phyloP scores from a whole-genome alignment of 192 early-diverging fungal species.

The Mycoemilia scoparia region DNA sequence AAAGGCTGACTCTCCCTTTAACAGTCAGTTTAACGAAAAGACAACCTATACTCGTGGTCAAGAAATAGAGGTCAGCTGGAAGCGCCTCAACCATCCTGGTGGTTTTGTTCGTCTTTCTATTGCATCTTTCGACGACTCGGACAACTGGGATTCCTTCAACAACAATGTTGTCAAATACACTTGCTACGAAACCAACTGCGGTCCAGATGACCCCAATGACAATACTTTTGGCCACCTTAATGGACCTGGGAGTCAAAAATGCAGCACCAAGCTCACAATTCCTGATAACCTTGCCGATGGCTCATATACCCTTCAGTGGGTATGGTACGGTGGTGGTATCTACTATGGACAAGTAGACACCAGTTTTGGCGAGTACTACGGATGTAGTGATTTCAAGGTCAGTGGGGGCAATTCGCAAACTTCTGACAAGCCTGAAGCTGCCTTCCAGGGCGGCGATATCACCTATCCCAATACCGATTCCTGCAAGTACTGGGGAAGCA shows the following conservation, averaged over 20 bases:
- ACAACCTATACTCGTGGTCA: conserved; percentile 34
- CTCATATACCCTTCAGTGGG: conserved; percentile 36
- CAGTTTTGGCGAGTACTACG: conserved; percentile 42
- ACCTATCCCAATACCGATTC: conserved; percentile 31
- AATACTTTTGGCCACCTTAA: conserved; percentile 28
- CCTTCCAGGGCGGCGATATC: conserved; percentile 32
- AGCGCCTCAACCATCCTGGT: conserved; percentile 39
- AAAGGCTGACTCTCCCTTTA: conserved; percentile 28
- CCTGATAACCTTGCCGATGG: conserved; percentile 34
- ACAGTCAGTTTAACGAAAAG: conserved; percentile 31
- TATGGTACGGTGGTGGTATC: conserved; percentile 42
- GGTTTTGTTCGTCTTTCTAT: conserved; percentile 42
- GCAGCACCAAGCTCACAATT: conserved; percentile 29
- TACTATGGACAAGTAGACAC: conserved; percentile 34
- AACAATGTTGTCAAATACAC: conserved; percentile 30
- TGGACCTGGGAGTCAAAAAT: conserved; percentile 29
- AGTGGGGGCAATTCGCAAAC: conserved; percentile 26
- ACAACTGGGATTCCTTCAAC: conserved; percentile 37
- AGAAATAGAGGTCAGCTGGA: conserved; percentile 30
- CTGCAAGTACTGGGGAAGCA: conserved; percentile 47
- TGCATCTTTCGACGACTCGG: conserved; percentile 37
- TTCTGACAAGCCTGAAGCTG: conserved; percentile 7
- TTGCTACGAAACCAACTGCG: conserved; percentile 41
- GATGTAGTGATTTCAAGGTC: conserved; percentile 34
- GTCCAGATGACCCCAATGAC: conserved; percentile 18